Conservation (phyloP, 306 rosid genomes). For the Coriaria nepalensis region DNA sequence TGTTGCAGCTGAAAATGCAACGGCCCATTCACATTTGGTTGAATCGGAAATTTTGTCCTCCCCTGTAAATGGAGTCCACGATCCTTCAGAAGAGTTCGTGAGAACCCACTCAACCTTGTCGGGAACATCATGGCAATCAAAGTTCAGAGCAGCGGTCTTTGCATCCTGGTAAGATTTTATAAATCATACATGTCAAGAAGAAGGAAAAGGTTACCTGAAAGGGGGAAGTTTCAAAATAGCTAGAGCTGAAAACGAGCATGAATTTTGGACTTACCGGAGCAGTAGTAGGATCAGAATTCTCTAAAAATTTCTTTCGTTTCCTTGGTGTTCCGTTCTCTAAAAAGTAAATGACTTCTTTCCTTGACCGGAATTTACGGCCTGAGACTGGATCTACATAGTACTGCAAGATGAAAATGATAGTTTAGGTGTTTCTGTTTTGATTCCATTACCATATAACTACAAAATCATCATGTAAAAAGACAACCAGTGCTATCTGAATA, state of each 20-base stretch:
- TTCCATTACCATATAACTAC: neutral
- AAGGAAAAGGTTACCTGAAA: neutral
- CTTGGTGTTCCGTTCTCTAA: slow-evolving; percentile 30
- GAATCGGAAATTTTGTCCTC: slow-evolving; percentile 24
- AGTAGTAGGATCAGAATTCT: slow-evolving; percentile 8
- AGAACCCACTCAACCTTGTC: slow-evolving; percentile 47
- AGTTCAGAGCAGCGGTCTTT: slow-evolving; percentile 20
- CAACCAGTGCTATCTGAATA: too few species aligned
- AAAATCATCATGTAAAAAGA: too few species aligned
- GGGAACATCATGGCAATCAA: slow-evolving; percentile 30
- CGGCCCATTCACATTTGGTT: slow-evolving; percentile 28
- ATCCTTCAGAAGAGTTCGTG: slow-evolving; percentile 21
- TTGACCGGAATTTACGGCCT: slow-evolving; percentile 39
- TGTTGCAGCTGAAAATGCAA: slow-evolving; percentile 12
- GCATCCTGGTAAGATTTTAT: slow-evolving; percentile 17
- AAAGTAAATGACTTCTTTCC: slow-evolving; percentile 41
- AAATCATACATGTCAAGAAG: slow-evolving; percentile 1
- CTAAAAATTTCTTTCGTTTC: slow-evolving; percentile 22
- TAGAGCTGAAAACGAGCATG: neutral
- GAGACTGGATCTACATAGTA: slow-evolving; percentile 39
- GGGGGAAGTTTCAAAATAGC: slow-evolving; percentile 1
- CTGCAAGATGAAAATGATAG: slow-evolving; percentile 23
- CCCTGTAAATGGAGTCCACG: slow-evolving; percentile 36
- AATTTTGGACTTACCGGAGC: slow-evolving; percentile 20
- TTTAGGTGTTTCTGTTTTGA: slow-evolving; percentile 3